Evolutionary conservation across 163 green algal species (phyloP), one percentile per base, ranked within the genome.

Genomic region (Smithsoniella earleae): DNA sequence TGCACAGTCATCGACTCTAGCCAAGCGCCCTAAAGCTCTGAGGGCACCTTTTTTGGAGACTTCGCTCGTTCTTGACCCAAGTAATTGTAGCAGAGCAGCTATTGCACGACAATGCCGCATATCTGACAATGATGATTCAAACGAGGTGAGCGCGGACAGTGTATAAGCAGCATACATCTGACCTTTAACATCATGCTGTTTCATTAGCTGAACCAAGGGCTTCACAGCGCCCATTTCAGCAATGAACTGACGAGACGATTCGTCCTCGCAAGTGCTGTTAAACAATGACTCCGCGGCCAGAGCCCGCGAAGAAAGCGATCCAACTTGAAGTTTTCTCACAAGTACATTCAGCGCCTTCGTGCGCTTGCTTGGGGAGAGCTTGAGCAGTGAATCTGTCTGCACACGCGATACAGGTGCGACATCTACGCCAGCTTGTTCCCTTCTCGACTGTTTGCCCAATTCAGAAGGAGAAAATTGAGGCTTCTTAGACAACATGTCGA

Each of bases 141-240:
- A 75, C 6, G 75, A 80, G 4, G 82, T 83, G 37, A 88, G 65
- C 27, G 72, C 77, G 66, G 75, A 82, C 22, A 88, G 81, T 0
- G 82, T 83, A 64, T 85, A 85, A 25, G 80, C 79, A 22, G 82
- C 82, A 66, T 83, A 88, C 78, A 86, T 83, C 49, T 80, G 76
- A 4, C 76, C 79, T 10, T 82, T 65, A 46, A 81, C 74, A 49
- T 58, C 82, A 40, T 78, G 77, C 10, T 66, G 62, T 25, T 66
- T 55, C 54, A 85, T 66, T 45, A 88, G 66, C 18, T 76, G 49
- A 4, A 85, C 75, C 27, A 87, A 64, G 31, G 79, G 76, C 28
- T 46, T 36, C 2, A 87, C 76, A 1, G 79, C 77, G 6, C 76
- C 82, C 33, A 79, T 34, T 25, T 63, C 49, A 30, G 75, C 66